These are phyloP conservation scores for Trametes sp. DNA, from an alignment of 1,284 basidiomycete species.

Conservation along the genomic window DNA sequence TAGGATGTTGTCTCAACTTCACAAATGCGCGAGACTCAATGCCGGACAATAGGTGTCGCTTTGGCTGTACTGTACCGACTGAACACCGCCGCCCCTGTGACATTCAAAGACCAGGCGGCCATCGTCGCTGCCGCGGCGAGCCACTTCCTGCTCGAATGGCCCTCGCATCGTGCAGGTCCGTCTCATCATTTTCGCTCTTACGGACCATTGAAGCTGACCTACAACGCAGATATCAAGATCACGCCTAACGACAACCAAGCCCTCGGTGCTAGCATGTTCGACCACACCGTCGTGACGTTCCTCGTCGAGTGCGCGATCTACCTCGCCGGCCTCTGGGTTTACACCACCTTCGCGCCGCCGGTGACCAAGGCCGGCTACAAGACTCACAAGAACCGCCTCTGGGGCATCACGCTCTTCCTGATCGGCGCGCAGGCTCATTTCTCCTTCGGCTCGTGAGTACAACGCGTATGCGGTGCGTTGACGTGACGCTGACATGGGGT, in stretches of 20 bases:
- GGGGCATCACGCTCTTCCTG: conserved; percentile 36
- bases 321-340: conserved; percentile 38
- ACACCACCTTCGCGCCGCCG: conserved; percentile 36
- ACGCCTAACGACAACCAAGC: conserved; percentile 36
- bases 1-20: no score
- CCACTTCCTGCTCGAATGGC: conserved; percentile 42
- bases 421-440: conserved; percentile 39
- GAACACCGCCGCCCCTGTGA: conserved; percentile 29
- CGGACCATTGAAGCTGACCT: no score
- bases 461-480: not conserved
- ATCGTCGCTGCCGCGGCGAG: conserved; percentile 35
- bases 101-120: conserved; percentile 31
- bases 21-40: no score
- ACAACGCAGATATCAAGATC: conserved; percentile 38
- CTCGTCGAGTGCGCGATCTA: conserved; percentile 39
- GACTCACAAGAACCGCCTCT: conserved; percentile 33
- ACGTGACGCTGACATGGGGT: not conserved
- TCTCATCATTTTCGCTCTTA: not conserved
- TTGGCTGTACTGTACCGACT: conserved; percentile 32
- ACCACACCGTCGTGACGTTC: conserved; percentile 38
- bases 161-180: conserved; percentile 38
- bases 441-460: conserved; percentile 40
- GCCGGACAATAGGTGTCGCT: conserved; percentile 26
- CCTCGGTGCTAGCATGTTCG: conserved; percentile 40
- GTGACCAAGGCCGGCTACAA: conserved; percentile 35